Conservation (phyloP, 2,329 filamentous ascomycete genomes). For the Cordyceps javanica region DNA sequence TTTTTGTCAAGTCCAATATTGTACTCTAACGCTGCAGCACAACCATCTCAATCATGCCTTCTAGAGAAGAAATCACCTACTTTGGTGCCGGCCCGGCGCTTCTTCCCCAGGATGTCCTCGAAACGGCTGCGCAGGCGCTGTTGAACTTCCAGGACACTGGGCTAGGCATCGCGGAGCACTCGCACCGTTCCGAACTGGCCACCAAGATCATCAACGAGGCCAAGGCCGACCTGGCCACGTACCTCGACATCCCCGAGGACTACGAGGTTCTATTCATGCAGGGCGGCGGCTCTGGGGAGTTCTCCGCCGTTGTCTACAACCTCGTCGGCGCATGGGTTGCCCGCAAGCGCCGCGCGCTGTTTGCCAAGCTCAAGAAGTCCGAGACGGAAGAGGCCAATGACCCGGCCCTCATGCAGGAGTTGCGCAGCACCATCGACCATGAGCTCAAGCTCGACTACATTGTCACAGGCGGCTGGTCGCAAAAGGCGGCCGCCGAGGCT, state of each 20-base stretch:
- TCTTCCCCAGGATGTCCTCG: conserved; percentile 74
- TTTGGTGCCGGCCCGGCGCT: conserved; percentile 89
- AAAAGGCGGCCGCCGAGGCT: conserved; percentile 84
- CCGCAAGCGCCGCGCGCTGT: conserved; percentile 54
- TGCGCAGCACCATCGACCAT: conserved; percentile 57
- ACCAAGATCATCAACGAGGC: conserved; percentile 71
- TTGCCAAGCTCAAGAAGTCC: conserved; percentile 47
- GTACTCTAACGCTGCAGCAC: conserved; percentile 3
- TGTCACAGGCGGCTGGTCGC: conserved; percentile 80
- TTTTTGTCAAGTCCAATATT: background rate
- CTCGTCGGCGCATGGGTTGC: conserved; percentile 77
- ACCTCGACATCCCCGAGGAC: conserved; percentile 76
- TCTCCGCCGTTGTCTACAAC: conserved; percentile 79
- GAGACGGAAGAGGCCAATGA: conserved; percentile 41
- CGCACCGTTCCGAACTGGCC: conserved; percentile 76
- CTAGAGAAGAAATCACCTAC: conserved; percentile 70
- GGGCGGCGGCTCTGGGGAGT: conserved; percentile 78
- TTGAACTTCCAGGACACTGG: conserved; percentile 77
- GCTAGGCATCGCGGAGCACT: conserved; percentile 77
- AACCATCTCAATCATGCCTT: conserved; percentile 50
- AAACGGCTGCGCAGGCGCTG: conserved; percentile 69
- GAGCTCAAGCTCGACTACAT: conserved; percentile 83
- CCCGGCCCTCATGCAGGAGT: conserved; percentile 48
- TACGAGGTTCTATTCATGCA: conserved; percentile 90
- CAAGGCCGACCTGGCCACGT: conserved; percentile 64